Evolutionary conservation across 2,329 filamentous ascomycete species (phyloP), one percentile per base, ranked within the genome.

Genomic region (Stenocarpella maydis): DNA sequence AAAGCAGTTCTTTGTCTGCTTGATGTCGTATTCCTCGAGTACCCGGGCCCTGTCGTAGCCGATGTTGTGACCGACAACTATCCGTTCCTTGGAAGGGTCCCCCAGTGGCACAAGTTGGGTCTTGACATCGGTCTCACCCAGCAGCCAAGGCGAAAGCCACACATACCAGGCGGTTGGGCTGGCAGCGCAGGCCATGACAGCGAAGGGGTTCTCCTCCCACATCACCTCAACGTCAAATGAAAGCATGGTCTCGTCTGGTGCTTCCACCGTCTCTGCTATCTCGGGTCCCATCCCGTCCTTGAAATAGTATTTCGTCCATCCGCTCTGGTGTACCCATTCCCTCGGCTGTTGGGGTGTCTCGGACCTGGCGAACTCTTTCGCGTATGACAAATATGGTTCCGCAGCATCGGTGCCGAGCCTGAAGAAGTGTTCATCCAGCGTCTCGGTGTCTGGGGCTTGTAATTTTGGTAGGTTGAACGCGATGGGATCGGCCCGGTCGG

Each of bases 141-240:
- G 81, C 43, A 99, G 82, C 95, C 95, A 99, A 0, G 96, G 96
- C 15, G 96, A 99, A 65, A 99, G 80, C 96, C 96, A 99, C 0
- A 91, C 93, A 82, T 99, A 99, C 97, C 97, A 99, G 37, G 94
- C 91, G 3, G 90, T 95, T 0, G 93, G 91, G 74, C 94, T 94
- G 21, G 91, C 92, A 17, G 97, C 96, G 78, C 95, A 98, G 26
- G 97, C 96, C 94, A 99, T 98, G 69, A 97, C 94, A 0, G 97
- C 94, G 79, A 94, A 99, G 0, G 92, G 91, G 73, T 91, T 95
- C 77, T 96, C 90, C 78, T 97, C 97, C 88, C 91, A 99, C 91
- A 99, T 91, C 55, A 98, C 95, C 80, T 99, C 96, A 1, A 95
- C 97, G 80, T 99, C 96, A 75, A 99, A 99, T 45, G 92, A 95